Conservation (phyloP, 2,329 filamentous ascomycete species). For the Teratosphaeriaceae sp. region DNA sequence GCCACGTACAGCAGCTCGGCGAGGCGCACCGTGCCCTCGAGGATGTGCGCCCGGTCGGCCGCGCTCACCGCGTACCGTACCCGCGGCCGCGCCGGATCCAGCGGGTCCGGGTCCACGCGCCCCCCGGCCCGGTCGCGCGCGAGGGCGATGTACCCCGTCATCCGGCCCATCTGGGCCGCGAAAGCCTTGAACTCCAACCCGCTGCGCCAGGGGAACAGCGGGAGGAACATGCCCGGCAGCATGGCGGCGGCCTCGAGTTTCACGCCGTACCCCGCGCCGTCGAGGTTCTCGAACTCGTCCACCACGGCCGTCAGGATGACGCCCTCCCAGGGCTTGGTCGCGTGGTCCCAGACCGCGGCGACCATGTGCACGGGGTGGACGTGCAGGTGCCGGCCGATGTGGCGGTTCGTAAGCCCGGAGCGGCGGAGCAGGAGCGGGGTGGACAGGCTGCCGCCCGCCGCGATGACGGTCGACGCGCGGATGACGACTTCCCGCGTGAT, state of each 20-base stretch:
- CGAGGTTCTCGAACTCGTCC: slow-evolving; percentile 71
- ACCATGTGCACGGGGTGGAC: slow-evolving; percentile 63
- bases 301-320: slow-evolving; percentile 74
- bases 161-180: slow-evolving; percentile 60
- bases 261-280: slow-evolving; percentile 70
- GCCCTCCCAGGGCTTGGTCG: slow-evolving; percentile 58
- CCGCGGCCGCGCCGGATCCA: slow-evolving; percentile 50
- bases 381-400: slow-evolving; percentile 76
- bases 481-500: slow-evolving; percentile 58
- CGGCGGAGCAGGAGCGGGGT: slow-evolving; percentile 69
- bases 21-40: slow-evolving; percentile 64
- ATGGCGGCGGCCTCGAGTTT: slow-evolving; percentile 75
- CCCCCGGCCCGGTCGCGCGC: slow-evolving; percentile 71
- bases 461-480: slow-evolving; percentile 71
- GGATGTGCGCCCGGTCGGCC: slow-evolving; percentile 64
- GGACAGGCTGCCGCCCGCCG: slow-evolving; percentile 70
- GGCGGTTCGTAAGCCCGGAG: slow-evolving; percentile 72
- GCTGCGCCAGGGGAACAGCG: slow-evolving; percentile 58
- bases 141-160: slow-evolving; percentile 66
- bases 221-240: slow-evolving; percentile 61
- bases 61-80: slow-evolving; percentile 65
- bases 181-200: slow-evolving; percentile 68
- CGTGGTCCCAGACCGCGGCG: slow-evolving; percentile 60
- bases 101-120: slow-evolving; percentile 64
- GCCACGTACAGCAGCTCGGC: slow-evolving; percentile 72